Evolutionary conservation across 768 basidiomycete species (phyloP).

Genomic region (Kwoniella dendrophila): DNA sequence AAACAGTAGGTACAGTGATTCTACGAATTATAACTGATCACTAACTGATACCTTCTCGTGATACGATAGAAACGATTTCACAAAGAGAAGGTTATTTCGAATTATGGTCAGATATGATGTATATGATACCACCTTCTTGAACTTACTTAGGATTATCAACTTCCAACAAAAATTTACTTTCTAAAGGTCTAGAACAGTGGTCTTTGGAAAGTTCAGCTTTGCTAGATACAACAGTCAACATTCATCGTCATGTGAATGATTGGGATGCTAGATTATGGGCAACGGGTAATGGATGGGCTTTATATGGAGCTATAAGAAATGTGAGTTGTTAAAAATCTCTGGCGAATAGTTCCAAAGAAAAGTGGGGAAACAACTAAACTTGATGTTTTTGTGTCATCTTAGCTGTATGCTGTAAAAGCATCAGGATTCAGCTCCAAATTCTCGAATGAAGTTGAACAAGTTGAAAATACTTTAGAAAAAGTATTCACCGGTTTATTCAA

Average conservation of each 20-base stretch:
- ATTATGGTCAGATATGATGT: constrained; percentile 29
- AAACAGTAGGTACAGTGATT: constrained; percentile 9
- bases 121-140: constrained; percentile 27
- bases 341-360: not conserved
- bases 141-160: constrained; percentile 16
- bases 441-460: not conserved
- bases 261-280: constrained; percentile 25
- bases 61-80: constrained; percentile 24
- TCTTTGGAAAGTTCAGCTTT: constrained; percentile 13
- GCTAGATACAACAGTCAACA: constrained; percentile 11
- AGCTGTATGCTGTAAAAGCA: constrained; percentile 8
- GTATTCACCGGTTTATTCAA: constrained; percentile 23
- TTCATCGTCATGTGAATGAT: constrained; percentile 16
- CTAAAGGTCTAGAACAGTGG: constrained; percentile 10
- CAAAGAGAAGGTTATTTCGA: constrained; percentile 23
- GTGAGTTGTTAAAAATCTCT: constrained; percentile 22
- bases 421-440: not conserved
- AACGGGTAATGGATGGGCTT: constrained; percentile 29
- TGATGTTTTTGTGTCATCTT: not conserved
- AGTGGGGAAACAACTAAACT: not conserved
- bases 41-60: not conserved
- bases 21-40: not conserved
- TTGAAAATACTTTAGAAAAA: not conserved
- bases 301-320: constrained; percentile 15
- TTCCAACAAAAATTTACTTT: not conserved